A percentile compares a stretch with the other conserved stretches of the same genome.
phyloP scores from a whole-genome alignment of 2,329 filamentous ascomycete species.

The Plectosphaerella sp. region DNA sequence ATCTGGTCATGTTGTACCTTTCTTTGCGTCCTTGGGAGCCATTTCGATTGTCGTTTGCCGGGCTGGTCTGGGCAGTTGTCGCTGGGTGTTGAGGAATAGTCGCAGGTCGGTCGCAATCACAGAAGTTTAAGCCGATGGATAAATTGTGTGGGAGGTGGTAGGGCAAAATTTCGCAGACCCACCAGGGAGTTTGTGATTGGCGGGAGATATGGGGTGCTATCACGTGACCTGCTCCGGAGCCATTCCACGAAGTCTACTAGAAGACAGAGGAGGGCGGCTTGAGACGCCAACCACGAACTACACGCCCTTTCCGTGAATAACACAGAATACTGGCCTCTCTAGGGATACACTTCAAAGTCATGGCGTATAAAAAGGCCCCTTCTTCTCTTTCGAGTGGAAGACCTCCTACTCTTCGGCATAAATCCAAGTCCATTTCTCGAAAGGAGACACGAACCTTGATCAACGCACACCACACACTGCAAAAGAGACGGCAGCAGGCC shows the following conservation, averaged over 20 bases:
- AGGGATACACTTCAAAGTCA: neutral
- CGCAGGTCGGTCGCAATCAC: neutral
- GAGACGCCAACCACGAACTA: neutral
- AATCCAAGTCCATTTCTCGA: conserved; percentile 55
- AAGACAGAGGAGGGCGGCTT: neutral
- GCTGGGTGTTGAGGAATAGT: neutral
- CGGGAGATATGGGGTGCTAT: neutral
- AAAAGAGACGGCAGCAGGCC: conserved; percentile 58
- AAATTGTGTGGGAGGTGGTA: conserved; percentile 7
- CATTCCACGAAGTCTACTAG: neutral
- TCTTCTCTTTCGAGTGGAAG: conserved; percentile 41
- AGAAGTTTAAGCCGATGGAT: neutral
- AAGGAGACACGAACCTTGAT: conserved; percentile 62
- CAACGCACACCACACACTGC: conserved; percentile 60
- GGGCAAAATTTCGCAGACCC: neutral
- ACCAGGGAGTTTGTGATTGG: neutral
- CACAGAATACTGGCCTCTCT: neutral
- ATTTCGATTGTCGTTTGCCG: conserved; percentile 24
- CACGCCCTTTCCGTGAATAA: neutral
- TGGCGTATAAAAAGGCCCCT: conserved; percentile 8
- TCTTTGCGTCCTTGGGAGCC: conserved; percentile 33
- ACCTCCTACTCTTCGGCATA: conserved; percentile 46
- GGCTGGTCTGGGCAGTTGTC: conserved; percentile 13
- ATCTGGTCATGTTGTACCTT: conserved; percentile 25
- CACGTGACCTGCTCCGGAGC: neutral